phyloP scores from a whole-genome alignment of 2,329 filamentous ascomycete species.

The Hypoxylon sp. region DNA sequence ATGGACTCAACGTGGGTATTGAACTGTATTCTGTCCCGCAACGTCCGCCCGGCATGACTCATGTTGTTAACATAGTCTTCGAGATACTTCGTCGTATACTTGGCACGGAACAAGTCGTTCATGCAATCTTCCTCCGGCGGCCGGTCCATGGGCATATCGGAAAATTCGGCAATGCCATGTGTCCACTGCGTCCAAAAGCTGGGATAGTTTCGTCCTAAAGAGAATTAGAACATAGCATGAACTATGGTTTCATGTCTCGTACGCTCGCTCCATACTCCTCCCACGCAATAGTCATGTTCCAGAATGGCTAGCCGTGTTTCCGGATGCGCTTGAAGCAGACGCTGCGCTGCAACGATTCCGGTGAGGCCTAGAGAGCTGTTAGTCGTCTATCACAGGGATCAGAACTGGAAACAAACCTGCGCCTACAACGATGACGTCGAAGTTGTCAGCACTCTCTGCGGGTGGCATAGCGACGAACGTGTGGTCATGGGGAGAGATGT shows the following conservation, averaged over 20 bases:
- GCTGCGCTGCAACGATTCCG: neutral
- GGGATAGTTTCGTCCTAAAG: conserved; percentile 47
- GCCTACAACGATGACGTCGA: neutral
- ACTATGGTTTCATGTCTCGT: conserved; percentile 9
- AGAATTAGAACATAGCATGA: conserved; percentile 5
- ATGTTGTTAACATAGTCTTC: neutral
- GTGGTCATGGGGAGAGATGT: neutral
- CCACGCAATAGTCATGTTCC: conserved; percentile 44
- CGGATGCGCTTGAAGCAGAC: conserved; percentile 42
- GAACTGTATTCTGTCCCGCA: neutral
- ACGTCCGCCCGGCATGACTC: neutral
- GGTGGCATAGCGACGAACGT: neutral
- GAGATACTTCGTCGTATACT: conserved; percentile 51
- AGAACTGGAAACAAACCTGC: conserved; percentile 1
- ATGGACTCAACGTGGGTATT: neutral
- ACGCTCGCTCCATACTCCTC: conserved; percentile 45
- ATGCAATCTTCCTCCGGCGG: conserved; percentile 43
- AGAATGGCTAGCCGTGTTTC: conserved; percentile 41
- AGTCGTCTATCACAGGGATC: neutral
- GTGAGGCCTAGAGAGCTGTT: neutral
- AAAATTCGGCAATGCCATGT: conserved; percentile 51
- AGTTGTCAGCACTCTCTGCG: neutral
- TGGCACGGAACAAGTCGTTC: conserved; percentile 49
- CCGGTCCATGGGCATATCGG: conserved; percentile 50
- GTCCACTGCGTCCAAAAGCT: conserved; percentile 54